A percentile compares a stretch with the other conserved stretches of the same genome.
Conservation (phyloP, 352 stramenopile species). For the Phytophthora hybrid region DNA sequence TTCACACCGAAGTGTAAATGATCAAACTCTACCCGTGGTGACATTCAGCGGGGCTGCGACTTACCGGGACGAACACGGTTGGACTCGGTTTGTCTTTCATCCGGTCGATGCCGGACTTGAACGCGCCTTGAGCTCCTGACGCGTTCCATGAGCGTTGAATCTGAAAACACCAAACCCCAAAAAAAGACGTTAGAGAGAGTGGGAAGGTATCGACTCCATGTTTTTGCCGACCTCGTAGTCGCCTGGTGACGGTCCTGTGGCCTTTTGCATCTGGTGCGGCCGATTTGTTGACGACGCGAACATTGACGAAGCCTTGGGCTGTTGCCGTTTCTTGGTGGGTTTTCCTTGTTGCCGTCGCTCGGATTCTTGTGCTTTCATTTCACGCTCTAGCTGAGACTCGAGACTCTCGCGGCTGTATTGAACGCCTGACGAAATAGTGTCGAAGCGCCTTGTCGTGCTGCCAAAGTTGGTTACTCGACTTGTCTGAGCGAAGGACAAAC, state of each 20-base stretch:
- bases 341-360: conserved; percentile 21
- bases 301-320: conserved; percentile 60
- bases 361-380: conserved; percentile 54
- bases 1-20: not conserved
- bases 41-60: not conserved
- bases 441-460: conserved; percentile 81
- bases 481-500: conserved; percentile 40
- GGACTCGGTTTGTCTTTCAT: conserved; percentile 47
- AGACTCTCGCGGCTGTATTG: conserved; percentile 36
- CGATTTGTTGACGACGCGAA: conserved; percentile 75
- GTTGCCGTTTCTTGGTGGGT: conserved; percentile 34
- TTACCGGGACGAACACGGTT: conserved; percentile 55
- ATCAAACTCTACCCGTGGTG: not conserved
- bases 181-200: not conserved
- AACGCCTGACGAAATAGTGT: conserved; percentile 45
- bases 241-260: conserved; percentile 55
- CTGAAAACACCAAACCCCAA: conserved; percentile 29
- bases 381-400: conserved; percentile 66
- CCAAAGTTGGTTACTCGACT: conserved; percentile 77
- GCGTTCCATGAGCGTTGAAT: conserved; percentile 73
- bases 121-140: conserved; percentile 62
- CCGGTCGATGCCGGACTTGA: conserved; percentile 75
- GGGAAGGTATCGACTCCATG: not conserved
- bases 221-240: conserved; percentile 67
- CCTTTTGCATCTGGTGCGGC: conserved; percentile 51